Percentiles rank a stretch among this genome's conserved stretches.
Evolutionary conservation across 352 stramenopile genomes (phyloP).

Genomic region (Pythium vanterpoolii): DNA sequence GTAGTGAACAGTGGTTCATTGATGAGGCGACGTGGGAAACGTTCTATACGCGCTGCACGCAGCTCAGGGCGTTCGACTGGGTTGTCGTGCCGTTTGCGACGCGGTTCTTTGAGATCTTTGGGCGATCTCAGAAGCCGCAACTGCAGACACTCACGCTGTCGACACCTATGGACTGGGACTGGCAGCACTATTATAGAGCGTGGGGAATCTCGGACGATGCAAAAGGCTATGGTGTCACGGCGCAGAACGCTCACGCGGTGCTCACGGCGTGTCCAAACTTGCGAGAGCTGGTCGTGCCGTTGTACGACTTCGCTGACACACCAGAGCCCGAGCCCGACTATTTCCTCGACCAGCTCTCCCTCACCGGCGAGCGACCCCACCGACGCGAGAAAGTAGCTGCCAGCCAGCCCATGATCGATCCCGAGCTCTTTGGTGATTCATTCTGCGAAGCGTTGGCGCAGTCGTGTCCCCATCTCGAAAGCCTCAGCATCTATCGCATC

Average conservation of each 20-base stretch:
- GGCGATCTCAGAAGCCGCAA: constrained; percentile 12
- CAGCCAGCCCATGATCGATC: too few species aligned
- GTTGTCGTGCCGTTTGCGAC: constrained; percentile 13
- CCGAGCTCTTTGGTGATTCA: not conserved
- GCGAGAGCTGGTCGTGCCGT: too few species aligned
- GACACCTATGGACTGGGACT: constrained; percentile 15
- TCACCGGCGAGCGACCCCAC: too few species aligned
- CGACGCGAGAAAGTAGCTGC: too few species aligned
- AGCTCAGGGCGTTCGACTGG: constrained; percentile 15
- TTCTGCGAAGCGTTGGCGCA: not conserved
- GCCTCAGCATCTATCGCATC: not conserved
- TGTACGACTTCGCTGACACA: too few species aligned
- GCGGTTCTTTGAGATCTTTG: constrained; percentile 22
- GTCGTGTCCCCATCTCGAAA: not conserved
- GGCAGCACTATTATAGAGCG: too few species aligned
- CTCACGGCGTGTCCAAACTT: not conserved
- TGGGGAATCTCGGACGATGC: not conserved
- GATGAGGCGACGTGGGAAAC: constrained; percentile 4
- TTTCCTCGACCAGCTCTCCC: too few species aligned
- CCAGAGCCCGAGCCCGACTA: too few species aligned
- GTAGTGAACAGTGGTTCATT: constrained; percentile 8
- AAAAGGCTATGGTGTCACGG: constrained; percentile 1
- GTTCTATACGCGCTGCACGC: not conserved
- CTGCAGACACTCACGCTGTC: constrained; percentile 12
- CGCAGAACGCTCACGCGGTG: not conserved